These are phyloP conservation scores for Salvia sclarea DNA, from an alignment of 305 asterid species.

Conservation along the genomic window DNA sequence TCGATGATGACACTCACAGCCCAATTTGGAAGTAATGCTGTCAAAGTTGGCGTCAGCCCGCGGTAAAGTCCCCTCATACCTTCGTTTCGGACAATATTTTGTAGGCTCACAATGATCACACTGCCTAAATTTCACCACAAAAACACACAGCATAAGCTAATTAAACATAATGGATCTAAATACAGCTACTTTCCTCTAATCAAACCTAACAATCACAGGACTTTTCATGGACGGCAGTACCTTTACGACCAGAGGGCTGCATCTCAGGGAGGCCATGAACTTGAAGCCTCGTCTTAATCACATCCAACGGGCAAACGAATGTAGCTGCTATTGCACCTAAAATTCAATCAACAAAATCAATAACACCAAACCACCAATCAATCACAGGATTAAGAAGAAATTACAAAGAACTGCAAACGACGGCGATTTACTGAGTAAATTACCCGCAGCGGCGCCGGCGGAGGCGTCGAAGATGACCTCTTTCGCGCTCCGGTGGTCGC, in stretches of 20 bases:
- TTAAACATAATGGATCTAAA: neutral
- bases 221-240: conserved; percentile 34
- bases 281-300: conserved; percentile 89
- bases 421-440: conserved; percentile 4
- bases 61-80: conserved; percentile 92
- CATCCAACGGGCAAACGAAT: conserved; percentile 91
- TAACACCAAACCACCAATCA: conserved; percentile 9
- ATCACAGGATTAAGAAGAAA: neutral
- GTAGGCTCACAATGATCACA: conserved; percentile 76
- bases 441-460: conserved; percentile 98
- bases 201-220: neutral
- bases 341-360: conserved; percentile 9
- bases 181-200: neutral
- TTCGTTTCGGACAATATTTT: conserved; percentile 64
- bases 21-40: conserved; percentile 98
- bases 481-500: conserved; percentile 51
- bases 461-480: conserved; percentile 69
- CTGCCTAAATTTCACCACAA: conserved; percentile 61
- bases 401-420: neutral
- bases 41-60: conserved; percentile 92
- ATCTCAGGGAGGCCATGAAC: conserved; percentile 74
- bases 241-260: conserved; percentile 59
- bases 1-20: conserved; percentile 66
- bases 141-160: conserved; percentile 28
- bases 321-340: conserved; percentile 98